phyloP scores from a whole-genome alignment of 2,329 filamentous ascomycete species.

The Dothistroma pini region DNA sequence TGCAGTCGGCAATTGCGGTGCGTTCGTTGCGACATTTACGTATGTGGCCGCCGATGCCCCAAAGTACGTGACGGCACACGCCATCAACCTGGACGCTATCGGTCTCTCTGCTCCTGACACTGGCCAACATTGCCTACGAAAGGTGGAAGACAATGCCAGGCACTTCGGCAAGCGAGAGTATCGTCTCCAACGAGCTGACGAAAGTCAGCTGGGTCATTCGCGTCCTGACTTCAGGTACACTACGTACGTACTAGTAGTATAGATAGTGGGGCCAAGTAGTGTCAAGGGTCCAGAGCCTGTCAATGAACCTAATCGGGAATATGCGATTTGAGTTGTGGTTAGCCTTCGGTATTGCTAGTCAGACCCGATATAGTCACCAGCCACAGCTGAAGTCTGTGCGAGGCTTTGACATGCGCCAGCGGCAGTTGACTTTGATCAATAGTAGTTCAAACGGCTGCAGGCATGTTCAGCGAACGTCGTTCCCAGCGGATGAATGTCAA shows the following conservation, averaged over 20 bases:
- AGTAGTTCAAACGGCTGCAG: conserved; percentile 1
- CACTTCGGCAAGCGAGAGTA: conserved; percentile 39
- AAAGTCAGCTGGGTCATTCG: conserved; percentile 37
- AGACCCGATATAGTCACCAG: neutral
- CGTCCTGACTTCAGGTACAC: conserved; percentile 43
- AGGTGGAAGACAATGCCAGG: conserved; percentile 41
- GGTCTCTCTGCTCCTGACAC: conserved; percentile 35
- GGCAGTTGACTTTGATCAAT: conserved; percentile 2
- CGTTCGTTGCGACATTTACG: conserved; percentile 46
- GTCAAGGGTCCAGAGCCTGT: neutral
- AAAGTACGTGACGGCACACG: conserved; percentile 40
- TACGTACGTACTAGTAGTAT: conserved; percentile 10
- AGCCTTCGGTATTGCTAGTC: neutral
- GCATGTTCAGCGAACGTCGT: neutral
- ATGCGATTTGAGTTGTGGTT: neutral
- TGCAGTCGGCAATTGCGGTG: conserved; percentile 23
- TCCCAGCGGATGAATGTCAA: neutral
- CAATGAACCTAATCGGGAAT: neutral
- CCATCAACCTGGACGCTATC: conserved; percentile 42
- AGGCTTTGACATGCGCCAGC: neutral
- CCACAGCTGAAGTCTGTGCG: neutral
- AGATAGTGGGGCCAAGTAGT: neutral
- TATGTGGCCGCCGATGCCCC: conserved; percentile 44
- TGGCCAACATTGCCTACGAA: conserved; percentile 38
- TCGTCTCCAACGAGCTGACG: conserved; percentile 32